Evolutionary conservation across 192 early-diverging fungal genomes (phyloP).

Genomic region (Funneliformis geosporum): DNA sequence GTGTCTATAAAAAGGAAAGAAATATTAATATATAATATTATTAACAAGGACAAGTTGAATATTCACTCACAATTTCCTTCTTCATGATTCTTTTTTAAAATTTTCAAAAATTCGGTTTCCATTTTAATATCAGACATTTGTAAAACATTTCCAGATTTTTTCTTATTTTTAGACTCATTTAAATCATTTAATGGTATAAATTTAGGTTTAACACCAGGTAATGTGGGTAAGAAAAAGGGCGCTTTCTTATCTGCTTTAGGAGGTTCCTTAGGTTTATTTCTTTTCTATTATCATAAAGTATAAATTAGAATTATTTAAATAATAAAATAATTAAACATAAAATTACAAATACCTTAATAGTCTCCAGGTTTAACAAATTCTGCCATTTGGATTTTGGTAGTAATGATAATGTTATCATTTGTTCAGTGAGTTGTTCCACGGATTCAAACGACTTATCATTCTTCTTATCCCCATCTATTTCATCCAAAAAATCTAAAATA

Average conservation of each 20-base stretch:
- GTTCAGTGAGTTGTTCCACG: conserved; percentile 68
- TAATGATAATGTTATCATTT: conserved; percentile 85
- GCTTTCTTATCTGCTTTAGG: conserved; percentile 88
- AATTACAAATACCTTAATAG: conserved; percentile 67
- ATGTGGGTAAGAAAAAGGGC: conserved; percentile 91
- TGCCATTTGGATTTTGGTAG: conserved; percentile 89
- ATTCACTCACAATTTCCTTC: conserved; percentile 41
- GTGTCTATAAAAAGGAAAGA: conserved; percentile 40
- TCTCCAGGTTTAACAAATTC: conserved; percentile 83
- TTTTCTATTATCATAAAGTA: conserved; percentile 51
- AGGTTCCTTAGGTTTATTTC: conserved; percentile 88
- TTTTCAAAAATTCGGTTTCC: conserved; percentile 62
- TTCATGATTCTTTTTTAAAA: conserved; percentile 54
- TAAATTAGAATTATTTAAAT: not conserved
- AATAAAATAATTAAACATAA: not conserved
- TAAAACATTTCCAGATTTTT: conserved; percentile 36
- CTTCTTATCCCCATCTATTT: conserved; percentile 38
- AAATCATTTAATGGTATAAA: conserved; percentile 54
- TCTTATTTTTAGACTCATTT: conserved; percentile 45
- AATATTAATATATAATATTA: not conserved
- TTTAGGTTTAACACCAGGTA: conserved; percentile 69
- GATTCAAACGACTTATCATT: conserved; percentile 41
- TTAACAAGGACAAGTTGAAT: not conserved
- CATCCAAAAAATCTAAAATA: conserved; percentile 22
- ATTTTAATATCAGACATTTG: conserved; percentile 51